A percentile compares a stretch with the other conserved stretches of the same genome.
Conservation (phyloP, 331 rosid genomes). For the Rhamnella rubrinervis region DNA sequence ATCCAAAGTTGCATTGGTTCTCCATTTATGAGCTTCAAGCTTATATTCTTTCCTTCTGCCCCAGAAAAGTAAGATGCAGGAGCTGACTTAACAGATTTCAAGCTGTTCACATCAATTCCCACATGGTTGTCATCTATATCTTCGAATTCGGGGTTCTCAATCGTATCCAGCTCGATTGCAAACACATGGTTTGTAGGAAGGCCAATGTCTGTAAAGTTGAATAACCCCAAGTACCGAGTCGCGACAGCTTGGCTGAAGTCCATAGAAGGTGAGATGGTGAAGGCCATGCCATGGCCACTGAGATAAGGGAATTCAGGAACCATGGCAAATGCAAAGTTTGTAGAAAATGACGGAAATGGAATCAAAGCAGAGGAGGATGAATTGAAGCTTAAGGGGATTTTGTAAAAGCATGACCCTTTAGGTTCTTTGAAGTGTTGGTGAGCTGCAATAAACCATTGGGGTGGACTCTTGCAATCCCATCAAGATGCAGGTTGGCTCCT, state of each 20-base stretch:
- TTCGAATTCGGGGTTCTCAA: neutral
- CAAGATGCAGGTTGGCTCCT: constrained; percentile 6
- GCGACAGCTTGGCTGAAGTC: constrained; percentile 19
- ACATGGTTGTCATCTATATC: constrained; percentile 29
- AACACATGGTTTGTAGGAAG: constrained; percentile 22
- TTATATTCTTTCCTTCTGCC: constrained; percentile 1
- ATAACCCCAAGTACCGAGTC: constrained; percentile 26
- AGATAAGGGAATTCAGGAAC: neutral
- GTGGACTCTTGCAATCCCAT: constrained; percentile 2
- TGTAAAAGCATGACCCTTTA: constrained; percentile 29
- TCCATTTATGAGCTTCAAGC: constrained; percentile 17
- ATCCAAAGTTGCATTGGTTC: constrained; percentile 30
- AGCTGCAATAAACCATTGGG: constrained; percentile 13
- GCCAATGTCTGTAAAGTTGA: constrained; percentile 1
- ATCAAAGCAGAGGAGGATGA: constrained; percentile 7
- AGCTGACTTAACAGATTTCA: constrained; percentile 5
- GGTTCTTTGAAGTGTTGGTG: constrained; percentile 23
- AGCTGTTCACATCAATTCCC: constrained; percentile 31
- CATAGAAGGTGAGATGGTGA: constrained; percentile 29
- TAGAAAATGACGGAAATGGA: constrained; percentile 28
- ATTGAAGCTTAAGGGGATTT: constrained; percentile 18
- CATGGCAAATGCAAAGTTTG: constrained; percentile 29
- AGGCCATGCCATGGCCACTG: constrained; percentile 34
- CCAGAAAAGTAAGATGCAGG: constrained; percentile 10
- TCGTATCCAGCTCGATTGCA: constrained; percentile 38